A percentile compares a stretch with the other conserved stretches of the same genome.
These are phyloP conservation scores for Albatrellus sp. DNA, from an alignment of 1,284 basidiomycete species.

Conservation along the genomic window DNA sequence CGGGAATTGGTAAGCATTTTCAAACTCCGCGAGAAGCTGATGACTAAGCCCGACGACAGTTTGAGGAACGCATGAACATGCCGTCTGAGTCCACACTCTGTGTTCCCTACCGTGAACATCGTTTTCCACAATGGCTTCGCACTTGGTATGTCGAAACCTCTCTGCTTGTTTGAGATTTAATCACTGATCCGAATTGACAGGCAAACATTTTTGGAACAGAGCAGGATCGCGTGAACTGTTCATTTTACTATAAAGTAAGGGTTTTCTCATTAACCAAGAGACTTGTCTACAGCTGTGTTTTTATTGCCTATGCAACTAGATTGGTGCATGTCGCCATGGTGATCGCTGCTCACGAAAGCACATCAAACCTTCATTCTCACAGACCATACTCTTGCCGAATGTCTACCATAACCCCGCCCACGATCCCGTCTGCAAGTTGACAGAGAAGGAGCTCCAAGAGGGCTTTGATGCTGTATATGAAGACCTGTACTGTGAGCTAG, in stretches of 20 bases:
- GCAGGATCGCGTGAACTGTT: constrained; percentile 90
- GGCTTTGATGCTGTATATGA: constrained; percentile 98
- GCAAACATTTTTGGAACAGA: constrained; percentile 84
- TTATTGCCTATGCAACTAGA: constrained; percentile 31
- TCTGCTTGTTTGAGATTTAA: constrained; percentile 1
- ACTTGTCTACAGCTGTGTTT: neutral
- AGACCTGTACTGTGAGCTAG: constrained; percentile 85
- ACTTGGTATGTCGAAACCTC: constrained; percentile 31
- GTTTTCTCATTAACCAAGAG: constrained; percentile 1
- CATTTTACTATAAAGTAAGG: constrained; percentile 86
- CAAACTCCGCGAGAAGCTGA: neutral
- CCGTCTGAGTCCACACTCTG: too few relatives aligned
- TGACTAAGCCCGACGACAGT: too few relatives aligned
- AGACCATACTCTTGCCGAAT: constrained; percentile 96
- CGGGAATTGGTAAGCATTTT: too few relatives aligned
- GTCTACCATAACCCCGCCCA: constrained; percentile 98
- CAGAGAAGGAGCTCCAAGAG: constrained; percentile 80
- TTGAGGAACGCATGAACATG: too few relatives aligned
- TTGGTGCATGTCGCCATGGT: constrained; percentile 93
- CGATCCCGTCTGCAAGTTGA: constrained; percentile 79
- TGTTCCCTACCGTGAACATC: neutral
- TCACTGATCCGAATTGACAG: constrained; percentile 21
- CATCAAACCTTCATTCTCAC: constrained; percentile 93
- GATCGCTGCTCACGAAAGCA: constrained; percentile 96
- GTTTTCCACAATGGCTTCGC: constrained; percentile 43